phyloP scores from a whole-genome alignment of 2,329 filamentous ascomycete species.

The Fusarium penzigii region DNA sequence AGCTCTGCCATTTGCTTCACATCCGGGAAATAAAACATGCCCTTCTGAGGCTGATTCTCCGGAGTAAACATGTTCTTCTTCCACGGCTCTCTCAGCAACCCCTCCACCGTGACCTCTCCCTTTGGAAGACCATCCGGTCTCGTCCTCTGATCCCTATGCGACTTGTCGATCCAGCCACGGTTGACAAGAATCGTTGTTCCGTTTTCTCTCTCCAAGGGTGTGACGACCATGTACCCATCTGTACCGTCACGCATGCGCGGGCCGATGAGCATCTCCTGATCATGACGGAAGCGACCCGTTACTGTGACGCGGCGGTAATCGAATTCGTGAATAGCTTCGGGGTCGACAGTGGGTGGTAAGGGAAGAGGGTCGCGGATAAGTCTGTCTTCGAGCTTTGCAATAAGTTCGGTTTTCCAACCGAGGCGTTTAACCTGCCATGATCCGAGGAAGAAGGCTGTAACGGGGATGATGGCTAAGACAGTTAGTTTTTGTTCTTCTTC shows the following conservation, averaged over 20 bases:
- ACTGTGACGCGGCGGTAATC: conserved; percentile 86
- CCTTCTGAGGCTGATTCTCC: conserved; percentile 77
- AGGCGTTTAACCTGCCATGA: conserved; percentile 95
- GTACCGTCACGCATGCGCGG: conserved; percentile 86
- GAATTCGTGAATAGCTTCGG: conserved; percentile 80
- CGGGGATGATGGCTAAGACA: conserved; percentile 71
- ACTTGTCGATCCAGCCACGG: conserved; percentile 87
- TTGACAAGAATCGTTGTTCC: conserved; percentile 80
- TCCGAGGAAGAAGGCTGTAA: conserved; percentile 87
- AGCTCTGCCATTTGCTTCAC: conserved; percentile 86
- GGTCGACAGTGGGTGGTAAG: conserved; percentile 80
- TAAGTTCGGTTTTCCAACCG: conserved; percentile 89
- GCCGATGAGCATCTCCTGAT: conserved; percentile 94
- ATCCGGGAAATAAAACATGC: conserved; percentile 94
- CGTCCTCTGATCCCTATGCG: conserved; percentile 65
- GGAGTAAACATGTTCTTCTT: conserved; percentile 99
- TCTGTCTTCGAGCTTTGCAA: conserved; percentile 90
- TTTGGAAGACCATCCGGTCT: conserved; percentile 65
- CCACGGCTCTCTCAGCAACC: conserved; percentile 83
- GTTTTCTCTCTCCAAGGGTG: conserved; percentile 75
- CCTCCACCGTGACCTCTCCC: conserved; percentile 77
- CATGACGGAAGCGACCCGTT: conserved; percentile 74
- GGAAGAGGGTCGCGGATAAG: conserved; percentile 83
- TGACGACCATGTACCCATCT: conserved; percentile 89
- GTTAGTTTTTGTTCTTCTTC: background rate